phyloP scores from a whole-genome alignment of 169 alveolate genomes.

The Pseudocohnilembus persalinus region DNA sequence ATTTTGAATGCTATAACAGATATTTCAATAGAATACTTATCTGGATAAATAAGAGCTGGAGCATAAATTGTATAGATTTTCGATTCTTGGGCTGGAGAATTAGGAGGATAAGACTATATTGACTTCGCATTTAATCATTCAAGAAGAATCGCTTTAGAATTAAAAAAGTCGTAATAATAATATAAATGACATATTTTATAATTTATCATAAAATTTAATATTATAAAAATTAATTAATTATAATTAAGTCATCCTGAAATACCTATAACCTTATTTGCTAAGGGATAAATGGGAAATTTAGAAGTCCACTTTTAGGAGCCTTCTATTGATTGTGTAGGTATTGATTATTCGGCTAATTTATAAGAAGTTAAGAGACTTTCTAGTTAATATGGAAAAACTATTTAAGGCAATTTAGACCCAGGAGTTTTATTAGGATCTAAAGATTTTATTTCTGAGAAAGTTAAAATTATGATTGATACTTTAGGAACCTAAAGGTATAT shows the following conservation, averaged over 20 bases:
- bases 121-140: slow-evolving; percentile 24
- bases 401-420: slow-evolving; percentile 47
- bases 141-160: slow-evolving; percentile 5
- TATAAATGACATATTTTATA: too few species aligned
- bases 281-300: slow-evolving; percentile 13
- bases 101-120: slow-evolving; percentile 26
- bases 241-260: slow-evolving; percentile 18
- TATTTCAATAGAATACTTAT: slow-evolving; percentile 28
- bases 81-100: slow-evolving; percentile 48
- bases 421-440: slow-evolving; percentile 37
- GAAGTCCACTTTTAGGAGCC: slow-evolving; percentile 3
- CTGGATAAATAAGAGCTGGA: slow-evolving; percentile 33
- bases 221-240: too few species aligned
- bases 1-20: slow-evolving; percentile 24
- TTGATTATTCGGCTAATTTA: slow-evolving; percentile 24
- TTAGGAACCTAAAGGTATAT: slow-evolving; percentile 32
- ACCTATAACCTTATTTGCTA: slow-evolving; percentile 36
- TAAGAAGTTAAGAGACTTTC: not conserved
- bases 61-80: slow-evolving; percentile 41
- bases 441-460: slow-evolving; percentile 16
- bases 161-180: not conserved
- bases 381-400: slow-evolving; percentile 13
- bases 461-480: slow-evolving; percentile 24
- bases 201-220: not conserved
- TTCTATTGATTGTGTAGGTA: slow-evolving; percentile 21